phyloP scores from a whole-genome alignment of 176 grass and related monocot species.

The Juncus effusus region DNA sequence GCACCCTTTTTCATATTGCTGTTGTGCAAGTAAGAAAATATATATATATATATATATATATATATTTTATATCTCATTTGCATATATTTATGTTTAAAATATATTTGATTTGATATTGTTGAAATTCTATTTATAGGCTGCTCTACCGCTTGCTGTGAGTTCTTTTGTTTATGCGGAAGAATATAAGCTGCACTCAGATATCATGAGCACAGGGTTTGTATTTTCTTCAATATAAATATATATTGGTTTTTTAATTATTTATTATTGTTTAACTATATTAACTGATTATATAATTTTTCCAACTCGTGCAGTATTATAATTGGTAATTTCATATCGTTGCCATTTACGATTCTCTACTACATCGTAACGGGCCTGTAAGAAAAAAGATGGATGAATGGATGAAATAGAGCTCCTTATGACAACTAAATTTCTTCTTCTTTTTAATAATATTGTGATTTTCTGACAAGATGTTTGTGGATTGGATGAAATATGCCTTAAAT shows the following conservation, averaged over 20 bases:
- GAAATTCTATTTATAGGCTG: constrained; percentile 37
- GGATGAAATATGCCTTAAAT: background rate
- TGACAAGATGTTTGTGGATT: background rate
- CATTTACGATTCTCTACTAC: constrained; percentile 73
- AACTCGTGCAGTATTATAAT: constrained; percentile 56
- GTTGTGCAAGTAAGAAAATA: constrained; percentile 53
- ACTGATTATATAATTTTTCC: background rate
- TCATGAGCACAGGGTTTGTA: constrained; percentile 90
- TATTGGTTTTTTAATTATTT: background rate
- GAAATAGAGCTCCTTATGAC: constrained; percentile 20
- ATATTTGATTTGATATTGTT: background rate
- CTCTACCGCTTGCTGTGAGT: constrained; percentile 67
- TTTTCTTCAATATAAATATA: background rate
- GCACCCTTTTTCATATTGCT: constrained; percentile 50
- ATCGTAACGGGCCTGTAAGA: constrained; percentile 43
- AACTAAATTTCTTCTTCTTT: background rate
- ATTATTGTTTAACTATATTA: background rate
- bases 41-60: too few relatives aligned
- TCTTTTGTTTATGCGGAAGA: constrained; percentile 93
- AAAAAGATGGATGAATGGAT: constrained; percentile 1
- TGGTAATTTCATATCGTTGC: constrained; percentile 70
- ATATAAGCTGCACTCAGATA: constrained; percentile 76
- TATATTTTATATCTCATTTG: background rate
- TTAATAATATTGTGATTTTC: background rate
- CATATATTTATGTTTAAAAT: background rate